phyloP scores from a whole-genome alignment of 1,139 yeast species.

The Diutina catenulata region DNA sequence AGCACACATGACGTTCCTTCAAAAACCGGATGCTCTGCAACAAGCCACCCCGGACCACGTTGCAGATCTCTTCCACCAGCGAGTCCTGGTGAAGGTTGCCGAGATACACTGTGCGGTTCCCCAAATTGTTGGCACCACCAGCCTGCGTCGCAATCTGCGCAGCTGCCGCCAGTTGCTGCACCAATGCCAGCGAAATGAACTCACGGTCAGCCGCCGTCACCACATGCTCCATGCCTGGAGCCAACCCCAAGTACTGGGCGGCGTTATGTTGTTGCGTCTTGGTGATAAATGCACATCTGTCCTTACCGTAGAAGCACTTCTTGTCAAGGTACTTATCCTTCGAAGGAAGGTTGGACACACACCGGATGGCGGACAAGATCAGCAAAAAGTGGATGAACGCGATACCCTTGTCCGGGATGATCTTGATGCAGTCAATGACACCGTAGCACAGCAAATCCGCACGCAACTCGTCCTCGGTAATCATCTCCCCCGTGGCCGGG shows the following conservation, averaged over 20 bases:
- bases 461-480: conserved; percentile 47
- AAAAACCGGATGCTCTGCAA: conserved; percentile 64
- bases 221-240: conserved; percentile 80
- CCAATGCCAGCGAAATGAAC: conserved; percentile 37
- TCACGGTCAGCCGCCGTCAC: conserved; percentile 74
- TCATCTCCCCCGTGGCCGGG: conserved; percentile 30
- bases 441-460: conserved; percentile 42
- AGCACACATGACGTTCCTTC: conserved; percentile 78
- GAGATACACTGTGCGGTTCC: conserved; percentile 84
- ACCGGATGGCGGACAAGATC: conserved; percentile 44
- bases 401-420: conserved; percentile 46
- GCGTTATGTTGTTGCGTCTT: conserved; percentile 96
- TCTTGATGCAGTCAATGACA: conserved; percentile 43
- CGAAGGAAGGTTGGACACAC: conserved; percentile 45
- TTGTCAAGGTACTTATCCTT: conserved; percentile 44
- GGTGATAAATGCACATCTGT: conserved; percentile 66
- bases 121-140: conserved; percentile 70
- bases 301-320: conserved; percentile 51
- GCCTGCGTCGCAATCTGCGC: conserved; percentile 65
- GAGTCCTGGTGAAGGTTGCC: conserved; percentile 83
- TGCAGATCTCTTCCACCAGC: conserved; percentile 85
- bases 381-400: conserved; percentile 52
- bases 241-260: conserved; percentile 85
- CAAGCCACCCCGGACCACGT: conserved; percentile 86
- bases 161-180: conserved; percentile 61